Evolutionary conservation across 805 yeast genomes (phyloP).

Genomic region (Lipomyces lipofer): DNA sequence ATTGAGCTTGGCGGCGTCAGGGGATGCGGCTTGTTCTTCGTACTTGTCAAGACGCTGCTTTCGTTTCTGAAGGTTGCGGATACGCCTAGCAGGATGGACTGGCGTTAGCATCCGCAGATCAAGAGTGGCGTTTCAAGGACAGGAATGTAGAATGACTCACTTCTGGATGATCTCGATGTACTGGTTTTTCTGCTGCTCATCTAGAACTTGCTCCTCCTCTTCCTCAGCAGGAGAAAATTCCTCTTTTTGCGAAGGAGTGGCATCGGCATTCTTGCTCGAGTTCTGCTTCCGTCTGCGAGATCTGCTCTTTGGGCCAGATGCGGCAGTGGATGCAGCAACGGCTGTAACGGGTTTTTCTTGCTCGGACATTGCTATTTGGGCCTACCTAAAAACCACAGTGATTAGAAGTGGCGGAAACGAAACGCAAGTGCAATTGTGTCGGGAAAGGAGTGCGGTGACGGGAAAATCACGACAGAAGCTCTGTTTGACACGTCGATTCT

Average conservation of each 20-base stretch:
- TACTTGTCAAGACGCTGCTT: conserved; percentile 41
- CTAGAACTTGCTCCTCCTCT: conserved; percentile 5
- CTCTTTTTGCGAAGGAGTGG: too few relatives aligned
- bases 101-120: neutral
- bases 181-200: conserved; percentile 15
- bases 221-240: neutral
- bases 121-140: neutral
- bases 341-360: too few relatives aligned
- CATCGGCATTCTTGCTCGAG: conserved; percentile 3
- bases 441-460: too few relatives aligned
- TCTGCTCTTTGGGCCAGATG: neutral
- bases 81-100: conserved; percentile 37
- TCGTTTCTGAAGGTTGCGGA: conserved; percentile 42
- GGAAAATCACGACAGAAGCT: too few relatives aligned
- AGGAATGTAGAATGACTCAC: conserved; percentile 11
- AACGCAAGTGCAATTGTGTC: too few relatives aligned
- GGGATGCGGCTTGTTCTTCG: conserved; percentile 36
- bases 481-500: too few relatives aligned
- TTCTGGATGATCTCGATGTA: conserved; percentile 24
- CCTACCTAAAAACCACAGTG: too few relatives aligned
- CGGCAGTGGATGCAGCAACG: neutral
- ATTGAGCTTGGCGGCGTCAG: conserved; percentile 36
- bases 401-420: too few relatives aligned
- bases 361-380: neutral
- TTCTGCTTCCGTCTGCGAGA: conserved; percentile 11